Percentiles rank a stretch among this genome's conserved stretches.
phyloP scores from a whole-genome alignment of 2,329 filamentous ascomycete species.

The Leptographium procerum region DNA sequence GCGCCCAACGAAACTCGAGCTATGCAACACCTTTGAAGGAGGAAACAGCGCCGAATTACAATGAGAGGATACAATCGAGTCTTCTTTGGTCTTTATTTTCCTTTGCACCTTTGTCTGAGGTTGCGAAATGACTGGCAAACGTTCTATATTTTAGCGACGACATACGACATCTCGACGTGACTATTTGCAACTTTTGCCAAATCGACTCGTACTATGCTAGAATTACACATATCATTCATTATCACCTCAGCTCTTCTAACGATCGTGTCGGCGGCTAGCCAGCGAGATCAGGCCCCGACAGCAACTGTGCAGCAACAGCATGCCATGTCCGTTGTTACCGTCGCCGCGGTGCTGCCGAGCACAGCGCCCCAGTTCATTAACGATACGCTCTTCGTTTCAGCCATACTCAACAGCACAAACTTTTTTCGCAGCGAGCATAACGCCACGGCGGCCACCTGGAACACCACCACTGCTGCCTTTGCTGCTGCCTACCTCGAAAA shows the following conservation, averaged over 20 bases:
- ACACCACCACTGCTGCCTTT: conserved; percentile 46
- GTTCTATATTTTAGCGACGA: neutral
- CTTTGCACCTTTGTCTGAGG: neutral
- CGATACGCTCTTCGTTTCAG: conserved; percentile 30
- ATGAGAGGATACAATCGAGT: neutral
- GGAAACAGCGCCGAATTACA: neutral
- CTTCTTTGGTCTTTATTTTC: neutral
- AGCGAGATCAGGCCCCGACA: too few species aligned
- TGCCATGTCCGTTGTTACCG: conserved; percentile 20
- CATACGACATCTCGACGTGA: neutral
- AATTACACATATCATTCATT: neutral
- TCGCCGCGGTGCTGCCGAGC: conserved; percentile 22
- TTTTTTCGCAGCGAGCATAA: conserved; percentile 52
- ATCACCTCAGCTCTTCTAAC: neutral
- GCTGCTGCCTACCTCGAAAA: conserved; percentile 37
- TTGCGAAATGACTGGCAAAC: neutral
- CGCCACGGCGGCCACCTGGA: conserved; percentile 50
- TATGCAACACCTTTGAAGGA: neutral
- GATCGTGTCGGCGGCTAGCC: neutral
- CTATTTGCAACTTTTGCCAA: neutral
- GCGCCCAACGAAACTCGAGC: neutral
- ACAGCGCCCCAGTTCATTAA: conserved; percentile 24
- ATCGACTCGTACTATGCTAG: neutral
- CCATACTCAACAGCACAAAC: conserved; percentile 57
- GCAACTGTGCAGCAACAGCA: too few species aligned